These are phyloP conservation scores for Catunica adiposa DNA, from an alignment of 2,329 filamentous ascomycete genomes.

Conservation along the genomic window DNA sequence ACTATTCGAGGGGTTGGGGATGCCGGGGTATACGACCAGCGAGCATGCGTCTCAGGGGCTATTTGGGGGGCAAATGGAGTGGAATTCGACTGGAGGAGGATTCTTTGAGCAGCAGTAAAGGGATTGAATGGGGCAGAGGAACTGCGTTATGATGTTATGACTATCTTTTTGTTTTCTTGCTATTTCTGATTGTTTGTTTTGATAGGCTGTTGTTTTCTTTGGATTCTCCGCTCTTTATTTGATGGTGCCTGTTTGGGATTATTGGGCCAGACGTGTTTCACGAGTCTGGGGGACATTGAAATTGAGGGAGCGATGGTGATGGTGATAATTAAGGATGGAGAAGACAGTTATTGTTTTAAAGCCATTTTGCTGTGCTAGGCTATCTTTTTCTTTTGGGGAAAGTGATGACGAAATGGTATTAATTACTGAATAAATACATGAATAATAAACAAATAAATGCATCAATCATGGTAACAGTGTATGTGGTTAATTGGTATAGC, in stretches of 20 bases:
- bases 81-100: constrained; percentile 18
- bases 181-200: neutral
- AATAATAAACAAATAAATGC: too few relatives aligned
- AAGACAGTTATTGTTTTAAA: neutral
- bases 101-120: neutral
- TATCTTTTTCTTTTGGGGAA: neutral
- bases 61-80: constrained; percentile 26
- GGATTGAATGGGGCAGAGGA: constrained; percentile 13
- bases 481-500: too few relatives aligned
- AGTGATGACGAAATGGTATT: neutral
- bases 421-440: too few relatives aligned
- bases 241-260: too few relatives aligned
- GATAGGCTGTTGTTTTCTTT: neutral
- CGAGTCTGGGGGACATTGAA: too few relatives aligned
- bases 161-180: constrained; percentile 1
- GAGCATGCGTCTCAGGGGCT: constrained; percentile 34
- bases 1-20: constrained; percentile 35
- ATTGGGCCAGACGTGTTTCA: too few relatives aligned
- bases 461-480: too few relatives aligned
- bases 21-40: constrained; percentile 33
- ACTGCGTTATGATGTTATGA: constrained; percentile 16
- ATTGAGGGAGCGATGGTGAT: too few relatives aligned
- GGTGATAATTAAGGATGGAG: too few relatives aligned
- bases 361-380: neutral
- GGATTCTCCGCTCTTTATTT: too few relatives aligned